Percentiles rank a stretch among this genome's conserved stretches.
These are phyloP conservation scores for Bolboschoenoplectus hybrid DNA, from an alignment of 202 grass and related monocot genomes.

Conservation along the genomic window DNA sequence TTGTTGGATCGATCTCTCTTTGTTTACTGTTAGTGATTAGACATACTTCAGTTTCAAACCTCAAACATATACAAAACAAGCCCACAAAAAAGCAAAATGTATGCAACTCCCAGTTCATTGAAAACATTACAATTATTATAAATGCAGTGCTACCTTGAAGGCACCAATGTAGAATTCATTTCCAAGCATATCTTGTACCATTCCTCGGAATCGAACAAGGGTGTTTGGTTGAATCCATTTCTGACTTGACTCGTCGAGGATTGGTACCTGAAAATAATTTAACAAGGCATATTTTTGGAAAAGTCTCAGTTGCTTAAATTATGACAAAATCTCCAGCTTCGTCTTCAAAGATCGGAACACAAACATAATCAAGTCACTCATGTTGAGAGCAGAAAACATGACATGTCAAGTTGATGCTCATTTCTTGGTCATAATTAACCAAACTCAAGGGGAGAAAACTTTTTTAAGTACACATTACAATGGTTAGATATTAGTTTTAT, in stretches of 20 bases:
- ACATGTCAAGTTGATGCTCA: neutral
- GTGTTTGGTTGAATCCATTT: conserved; percentile 83
- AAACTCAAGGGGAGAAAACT: neutral
- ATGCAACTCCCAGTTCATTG: neutral
- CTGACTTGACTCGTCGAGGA: conserved; percentile 63
- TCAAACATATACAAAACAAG: neutral
- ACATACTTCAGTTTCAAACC: neutral
- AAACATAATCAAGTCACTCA: neutral
- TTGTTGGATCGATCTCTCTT: neutral
- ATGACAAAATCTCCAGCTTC: neutral
- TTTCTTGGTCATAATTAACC: neutral
- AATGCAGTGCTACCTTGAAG: conserved; percentile 60
- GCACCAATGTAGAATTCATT: conserved; percentile 86
- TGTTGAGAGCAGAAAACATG: neutral
- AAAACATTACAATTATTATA: neutral
- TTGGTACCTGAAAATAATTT: conserved; percentile 55
- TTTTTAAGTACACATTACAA: neutral
- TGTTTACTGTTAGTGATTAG: neutral
- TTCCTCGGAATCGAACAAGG: conserved; percentile 74
- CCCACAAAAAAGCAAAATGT: neutral
- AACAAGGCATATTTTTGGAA: neutral
- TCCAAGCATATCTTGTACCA: conserved; percentile 98
- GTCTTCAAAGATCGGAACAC: neutral
- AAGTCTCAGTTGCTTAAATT: neutral
- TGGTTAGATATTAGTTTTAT: neutral